phyloP scores from a whole-genome alignment of 768 basidiomycete genomes.

The Auriscalpium orientale region DNA sequence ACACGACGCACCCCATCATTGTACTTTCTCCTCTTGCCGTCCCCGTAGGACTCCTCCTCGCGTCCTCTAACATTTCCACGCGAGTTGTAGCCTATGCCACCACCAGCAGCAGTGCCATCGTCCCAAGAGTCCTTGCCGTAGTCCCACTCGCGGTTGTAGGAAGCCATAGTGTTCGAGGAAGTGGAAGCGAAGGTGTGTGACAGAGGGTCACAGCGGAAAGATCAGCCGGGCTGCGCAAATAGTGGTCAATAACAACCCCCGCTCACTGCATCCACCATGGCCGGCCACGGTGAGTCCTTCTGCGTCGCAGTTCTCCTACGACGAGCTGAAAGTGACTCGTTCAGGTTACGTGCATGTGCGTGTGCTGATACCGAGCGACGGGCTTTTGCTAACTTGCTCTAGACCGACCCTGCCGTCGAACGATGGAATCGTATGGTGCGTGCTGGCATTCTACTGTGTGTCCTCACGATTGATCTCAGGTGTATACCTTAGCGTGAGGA shows the following conservation, averaged over 20 bases:
- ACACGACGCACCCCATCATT: conserved; percentile 58
- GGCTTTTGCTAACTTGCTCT: conserved; percentile 6
- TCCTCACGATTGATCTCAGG: not conserved
- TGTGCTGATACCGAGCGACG: not conserved
- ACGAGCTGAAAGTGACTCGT: not conserved
- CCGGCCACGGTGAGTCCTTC: conserved; percentile 50
- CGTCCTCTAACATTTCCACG: conserved; percentile 41
- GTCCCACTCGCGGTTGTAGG: conserved; percentile 79
- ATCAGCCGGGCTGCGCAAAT: conserved; percentile 9
- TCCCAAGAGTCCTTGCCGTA: conserved; percentile 61
- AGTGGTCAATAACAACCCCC: conserved; percentile 16
- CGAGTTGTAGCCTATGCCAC: conserved; percentile 33
- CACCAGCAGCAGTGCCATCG: conserved; percentile 21
- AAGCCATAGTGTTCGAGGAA: conserved; percentile 42
- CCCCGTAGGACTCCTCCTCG: conserved; percentile 63
- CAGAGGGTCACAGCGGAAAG: conserved; percentile 15
- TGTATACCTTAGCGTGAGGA: conserved; percentile 57
- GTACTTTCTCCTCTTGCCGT: conserved; percentile 73
- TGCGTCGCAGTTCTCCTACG: not conserved
- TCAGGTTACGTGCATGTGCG: conserved; percentile 54
- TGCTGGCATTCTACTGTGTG: not conserved
- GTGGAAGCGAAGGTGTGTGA: conserved; percentile 3
- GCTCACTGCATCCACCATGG: conserved; percentile 36
- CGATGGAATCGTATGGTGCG: conserved; percentile 56
- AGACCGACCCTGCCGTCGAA: conserved; percentile 46